Percentiles rank a stretch among this genome's conserved stretches.
These are phyloP conservation scores for Arachnomyces sp. DNA, from an alignment of 2,329 filamentous ascomycete species.

Conservation along the genomic window DNA sequence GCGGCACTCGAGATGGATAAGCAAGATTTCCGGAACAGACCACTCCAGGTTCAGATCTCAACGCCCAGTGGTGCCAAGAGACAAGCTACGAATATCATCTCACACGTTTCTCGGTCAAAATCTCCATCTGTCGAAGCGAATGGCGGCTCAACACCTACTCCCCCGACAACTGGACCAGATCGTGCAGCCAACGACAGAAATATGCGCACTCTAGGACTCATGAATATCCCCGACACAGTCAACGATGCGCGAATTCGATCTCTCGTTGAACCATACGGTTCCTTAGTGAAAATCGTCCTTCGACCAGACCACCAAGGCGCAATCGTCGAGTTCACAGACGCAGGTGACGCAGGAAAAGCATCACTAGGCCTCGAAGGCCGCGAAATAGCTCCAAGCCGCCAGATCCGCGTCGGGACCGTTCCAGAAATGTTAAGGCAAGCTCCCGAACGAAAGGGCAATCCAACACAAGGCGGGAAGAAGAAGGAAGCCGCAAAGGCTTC, in stretches of 20 bases:
- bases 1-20: conserved; percentile 62
- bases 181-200: conserved; percentile 38
- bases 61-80: conserved; percentile 37
- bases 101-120: conserved; percentile 27
- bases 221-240: conserved; percentile 85
- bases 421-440: conserved; percentile 41
- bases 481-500: conserved; percentile 16
- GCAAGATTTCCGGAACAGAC: conserved; percentile 58
- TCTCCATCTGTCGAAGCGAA: conserved; percentile 30
- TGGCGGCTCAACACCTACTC: conserved; percentile 14
- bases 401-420: conserved; percentile 43
- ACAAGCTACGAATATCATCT: conserved; percentile 38
- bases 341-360: conserved; percentile 59
- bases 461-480: conserved; percentile 32
- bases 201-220: conserved; percentile 67
- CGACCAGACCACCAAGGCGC: conserved; percentile 77
- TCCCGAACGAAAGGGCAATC: conserved; percentile 33
- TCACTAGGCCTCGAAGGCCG: conserved; percentile 38
- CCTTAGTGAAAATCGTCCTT: conserved; percentile 66
- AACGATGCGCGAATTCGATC: conserved; percentile 75
- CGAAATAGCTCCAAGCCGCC: conserved; percentile 36
- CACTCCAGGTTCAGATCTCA: conserved; percentile 56
- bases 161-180: conserved; percentile 32
- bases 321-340: conserved; percentile 69
- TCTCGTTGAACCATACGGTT: conserved; percentile 61